Percentiles rank a stretch among this genome's conserved stretches.
These are phyloP conservation scores for Austroboletus olivaceoglutinosus DNA, from an alignment of 1,284 basidiomycete genomes.

Conservation along the genomic window DNA sequence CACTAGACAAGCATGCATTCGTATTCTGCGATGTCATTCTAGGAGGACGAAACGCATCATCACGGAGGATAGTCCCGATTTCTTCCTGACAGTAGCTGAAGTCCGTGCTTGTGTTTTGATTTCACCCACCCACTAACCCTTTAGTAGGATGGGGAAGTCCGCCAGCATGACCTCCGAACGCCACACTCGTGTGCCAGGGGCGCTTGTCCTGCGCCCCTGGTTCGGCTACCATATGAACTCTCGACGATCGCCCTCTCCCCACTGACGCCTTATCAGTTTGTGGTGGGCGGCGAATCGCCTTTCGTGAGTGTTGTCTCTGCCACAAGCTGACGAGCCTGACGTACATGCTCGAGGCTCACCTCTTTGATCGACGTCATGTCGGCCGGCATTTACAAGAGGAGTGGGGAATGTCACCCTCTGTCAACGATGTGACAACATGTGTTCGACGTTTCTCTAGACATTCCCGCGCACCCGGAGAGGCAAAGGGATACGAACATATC, in stretches of 20 bases:
- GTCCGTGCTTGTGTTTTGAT: slow-evolving; percentile 38
- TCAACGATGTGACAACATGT: slow-evolving; percentile 65
- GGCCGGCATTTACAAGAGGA: slow-evolving; percentile 63
- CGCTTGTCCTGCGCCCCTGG: slow-evolving; percentile 66
- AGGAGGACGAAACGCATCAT: slow-evolving; percentile 77
- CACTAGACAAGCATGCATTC: slow-evolving; percentile 45
- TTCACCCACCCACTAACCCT: slow-evolving; percentile 4
- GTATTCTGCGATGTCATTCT: slow-evolving; percentile 67
- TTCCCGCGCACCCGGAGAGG: slow-evolving; percentile 36
- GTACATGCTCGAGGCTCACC: slow-evolving; percentile 58
- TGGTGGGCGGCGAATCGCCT: slow-evolving; percentile 70
- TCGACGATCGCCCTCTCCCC: slow-evolving; percentile 67
- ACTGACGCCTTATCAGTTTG: slow-evolving; percentile 69
- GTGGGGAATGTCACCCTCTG: slow-evolving; percentile 64
- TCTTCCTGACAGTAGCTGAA: slow-evolving; percentile 85
- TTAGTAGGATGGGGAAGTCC: slow-evolving; percentile 61
- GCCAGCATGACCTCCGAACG: slow-evolving; percentile 85
- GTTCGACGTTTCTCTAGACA: slow-evolving; percentile 79
- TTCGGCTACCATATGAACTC: slow-evolving; percentile 57
- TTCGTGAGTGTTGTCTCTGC: slow-evolving; percentile 46
- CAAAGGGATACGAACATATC: slow-evolving; percentile 57
- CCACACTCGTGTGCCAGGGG: slow-evolving; percentile 57
- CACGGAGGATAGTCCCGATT: slow-evolving; percentile 78
- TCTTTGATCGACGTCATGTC: slow-evolving; percentile 84
- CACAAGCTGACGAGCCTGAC: neutral